These are phyloP conservation scores for Moringa oleifera DNA, from an alignment of 345 rosid genomes.

Conservation along the genomic window DNA sequence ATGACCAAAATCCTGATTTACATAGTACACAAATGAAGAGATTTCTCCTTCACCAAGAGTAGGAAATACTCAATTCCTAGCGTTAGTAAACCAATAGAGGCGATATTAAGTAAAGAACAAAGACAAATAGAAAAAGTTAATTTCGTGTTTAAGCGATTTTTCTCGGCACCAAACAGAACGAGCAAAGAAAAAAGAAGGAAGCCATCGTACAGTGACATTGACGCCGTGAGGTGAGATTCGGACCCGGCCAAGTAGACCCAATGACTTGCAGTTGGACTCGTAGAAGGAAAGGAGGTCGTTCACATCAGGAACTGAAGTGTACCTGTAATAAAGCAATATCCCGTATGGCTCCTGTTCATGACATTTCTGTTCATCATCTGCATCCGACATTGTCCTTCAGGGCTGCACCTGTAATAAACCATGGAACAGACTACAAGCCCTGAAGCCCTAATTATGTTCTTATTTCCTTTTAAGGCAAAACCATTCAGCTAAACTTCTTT, in stretches of 20 bases:
- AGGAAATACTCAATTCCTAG: too few relatives aligned
- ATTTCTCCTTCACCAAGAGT: too few relatives aligned
- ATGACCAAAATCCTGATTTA: too few relatives aligned
- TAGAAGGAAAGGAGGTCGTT: constrained; percentile 62
- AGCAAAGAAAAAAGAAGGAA: too few relatives aligned
- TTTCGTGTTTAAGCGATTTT: background rate
- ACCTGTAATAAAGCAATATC: constrained; percentile 75
- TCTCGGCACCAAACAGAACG: background rate
- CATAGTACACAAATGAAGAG: too few relatives aligned
- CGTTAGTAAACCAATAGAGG: too few relatives aligned
- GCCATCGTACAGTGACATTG: constrained; percentile 70
- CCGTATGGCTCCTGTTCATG: constrained; percentile 42
- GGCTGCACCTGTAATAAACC: background rate
- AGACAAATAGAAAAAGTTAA: too few relatives aligned
- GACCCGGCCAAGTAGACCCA: constrained; percentile 77
- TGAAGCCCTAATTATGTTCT: background rate
- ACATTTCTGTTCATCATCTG: constrained; percentile 19
- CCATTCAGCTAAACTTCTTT: too few relatives aligned
- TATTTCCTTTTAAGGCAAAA: too few relatives aligned
- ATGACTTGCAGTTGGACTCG: constrained; percentile 67
- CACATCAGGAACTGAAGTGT: constrained; percentile 51
- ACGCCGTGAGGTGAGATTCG: constrained; percentile 80
- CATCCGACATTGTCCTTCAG: constrained; percentile 15
- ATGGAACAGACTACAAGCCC: background rate
- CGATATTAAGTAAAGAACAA: too few relatives aligned